Conservation (phyloP, 176 grass and related monocot species). For the Phragmites australis region DNA sequence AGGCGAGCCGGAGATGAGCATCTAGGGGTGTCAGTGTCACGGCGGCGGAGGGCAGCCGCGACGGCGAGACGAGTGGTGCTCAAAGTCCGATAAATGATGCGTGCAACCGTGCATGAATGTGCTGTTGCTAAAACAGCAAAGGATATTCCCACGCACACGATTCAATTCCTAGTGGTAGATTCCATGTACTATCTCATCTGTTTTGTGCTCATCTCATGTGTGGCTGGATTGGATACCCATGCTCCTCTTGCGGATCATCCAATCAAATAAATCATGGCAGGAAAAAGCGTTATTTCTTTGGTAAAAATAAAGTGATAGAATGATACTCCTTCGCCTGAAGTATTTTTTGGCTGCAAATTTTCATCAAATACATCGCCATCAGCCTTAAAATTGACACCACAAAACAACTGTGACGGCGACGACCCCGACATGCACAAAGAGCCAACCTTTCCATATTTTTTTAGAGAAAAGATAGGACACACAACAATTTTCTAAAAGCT, state of each 20-base stretch:
- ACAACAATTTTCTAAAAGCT: neutral
- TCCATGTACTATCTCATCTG: neutral
- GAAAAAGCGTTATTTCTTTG: neutral
- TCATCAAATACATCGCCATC: constrained; percentile 11
- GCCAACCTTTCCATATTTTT: neutral
- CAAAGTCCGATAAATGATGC: neutral
- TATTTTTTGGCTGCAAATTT: neutral
- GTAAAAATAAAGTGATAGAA: neutral
- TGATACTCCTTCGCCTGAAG: neutral
- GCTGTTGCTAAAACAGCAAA: neutral
- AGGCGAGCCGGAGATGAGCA: neutral
- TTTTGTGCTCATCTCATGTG: neutral
- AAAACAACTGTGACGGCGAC: constrained; percentile 22
- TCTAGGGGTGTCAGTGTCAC: neutral
- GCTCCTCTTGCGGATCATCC: neutral
- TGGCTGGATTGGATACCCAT: neutral
- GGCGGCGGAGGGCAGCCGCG: no score
- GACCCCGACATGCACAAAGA: constrained; percentile 9
- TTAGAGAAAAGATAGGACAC: neutral
- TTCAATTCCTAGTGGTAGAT: neutral
- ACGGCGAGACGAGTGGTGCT: neutral
- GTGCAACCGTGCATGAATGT: no score
- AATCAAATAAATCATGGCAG: neutral
- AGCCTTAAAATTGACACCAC: neutral
- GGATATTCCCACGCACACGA: constrained; percentile 1